phyloP scores from a whole-genome alignment of 78 protist genomes.

The Cyanophora paradoxa region DNA sequence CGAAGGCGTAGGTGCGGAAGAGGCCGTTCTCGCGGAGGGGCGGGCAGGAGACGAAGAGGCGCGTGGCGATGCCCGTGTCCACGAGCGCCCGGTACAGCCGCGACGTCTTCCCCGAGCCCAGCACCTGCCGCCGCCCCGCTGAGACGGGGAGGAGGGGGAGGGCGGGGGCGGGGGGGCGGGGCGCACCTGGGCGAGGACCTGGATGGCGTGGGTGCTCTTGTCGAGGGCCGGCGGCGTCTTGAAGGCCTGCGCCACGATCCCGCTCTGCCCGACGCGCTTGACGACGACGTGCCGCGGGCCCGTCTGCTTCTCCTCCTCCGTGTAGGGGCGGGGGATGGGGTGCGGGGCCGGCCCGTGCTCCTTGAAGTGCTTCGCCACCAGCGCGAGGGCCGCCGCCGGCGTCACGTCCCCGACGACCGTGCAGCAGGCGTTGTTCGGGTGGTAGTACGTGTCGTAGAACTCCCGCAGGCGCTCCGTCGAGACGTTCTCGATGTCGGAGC shows the following conservation, averaged over 20 bases:
- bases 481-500: slow-evolving; percentile 12
- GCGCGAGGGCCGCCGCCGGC: not conserved
- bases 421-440: slow-evolving; percentile 13
- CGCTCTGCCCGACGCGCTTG: too few species aligned
- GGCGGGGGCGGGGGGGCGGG: too few species aligned
- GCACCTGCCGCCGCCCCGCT: too few species aligned
- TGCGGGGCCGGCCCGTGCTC: not conserved
- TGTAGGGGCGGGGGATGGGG: not conserved
- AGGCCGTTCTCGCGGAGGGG: slow-evolving; percentile 9
- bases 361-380: not conserved
- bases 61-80: not conserved
- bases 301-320: not conserved
- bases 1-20: not conserved
- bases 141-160: too few species aligned
- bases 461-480: slow-evolving; percentile 4
- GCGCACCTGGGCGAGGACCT: too few species aligned
- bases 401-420: slow-evolving; percentile 5
- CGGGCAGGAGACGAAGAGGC: not conserved
- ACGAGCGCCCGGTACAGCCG: not conserved
- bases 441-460: slow-evolving; percentile 9
- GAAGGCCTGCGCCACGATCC: too few species aligned
- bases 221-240: too few species aligned
- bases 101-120: not conserved
- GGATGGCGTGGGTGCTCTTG: too few species aligned
- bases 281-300: slow-evolving; percentile 1